Percentiles rank a stretch among this genome's conserved stretches.
These are phyloP conservation scores for Mycena galopus DNA, from an alignment of 768 basidiomycete genomes.

Conservation along the genomic window DNA sequence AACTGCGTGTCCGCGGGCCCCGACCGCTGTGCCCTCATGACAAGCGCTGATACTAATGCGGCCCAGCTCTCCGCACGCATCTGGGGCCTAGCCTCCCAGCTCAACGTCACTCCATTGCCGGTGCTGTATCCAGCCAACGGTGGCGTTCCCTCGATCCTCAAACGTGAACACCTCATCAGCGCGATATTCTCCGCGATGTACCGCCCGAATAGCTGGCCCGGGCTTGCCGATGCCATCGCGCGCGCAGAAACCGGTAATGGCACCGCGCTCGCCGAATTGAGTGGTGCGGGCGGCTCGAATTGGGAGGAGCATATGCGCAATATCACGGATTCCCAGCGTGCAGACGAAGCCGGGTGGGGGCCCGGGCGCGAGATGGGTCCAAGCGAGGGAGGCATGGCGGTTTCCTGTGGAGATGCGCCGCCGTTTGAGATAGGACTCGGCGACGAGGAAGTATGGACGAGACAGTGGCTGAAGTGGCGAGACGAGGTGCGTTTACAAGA, in stretches of 20 bases:
- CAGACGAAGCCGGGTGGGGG: slow-evolving; percentile 25
- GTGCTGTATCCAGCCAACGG: slow-evolving; percentile 11
- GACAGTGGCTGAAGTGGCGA: slow-evolving; percentile 26
- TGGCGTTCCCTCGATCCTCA: slow-evolving; percentile 23
- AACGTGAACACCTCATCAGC: slow-evolving; percentile 21
- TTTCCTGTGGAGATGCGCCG: slow-evolving; percentile 32
- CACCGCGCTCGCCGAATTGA: slow-evolving; percentile 7
- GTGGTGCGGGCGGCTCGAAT: slow-evolving; percentile 18
- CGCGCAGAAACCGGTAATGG: slow-evolving; percentile 20
- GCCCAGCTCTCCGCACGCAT: slow-evolving; percentile 21
- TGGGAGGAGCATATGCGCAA: slow-evolving; percentile 23
- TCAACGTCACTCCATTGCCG: slow-evolving; percentile 12
- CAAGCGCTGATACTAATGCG: not conserved
- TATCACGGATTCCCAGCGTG: slow-evolving; percentile 26
- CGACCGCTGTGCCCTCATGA: slow-evolving; percentile 22
- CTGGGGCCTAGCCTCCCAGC: slow-evolving; percentile 12
- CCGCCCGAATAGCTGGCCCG: slow-evolving; percentile 25
- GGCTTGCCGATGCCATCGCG: slow-evolving; percentile 25
- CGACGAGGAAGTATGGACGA: slow-evolving; percentile 26
- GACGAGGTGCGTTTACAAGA: slow-evolving; percentile 17
- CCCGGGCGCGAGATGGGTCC: slow-evolving; percentile 25
- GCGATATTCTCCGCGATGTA: slow-evolving; percentile 29
- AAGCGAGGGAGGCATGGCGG: slow-evolving; percentile 25
- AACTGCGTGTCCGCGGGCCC: slow-evolving; percentile 26
- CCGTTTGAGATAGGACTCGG: slow-evolving; percentile 3